Evolutionary conservation across 2,329 filamentous ascomycete species (phyloP).

Genomic region (Fusarium sp.): DNA sequence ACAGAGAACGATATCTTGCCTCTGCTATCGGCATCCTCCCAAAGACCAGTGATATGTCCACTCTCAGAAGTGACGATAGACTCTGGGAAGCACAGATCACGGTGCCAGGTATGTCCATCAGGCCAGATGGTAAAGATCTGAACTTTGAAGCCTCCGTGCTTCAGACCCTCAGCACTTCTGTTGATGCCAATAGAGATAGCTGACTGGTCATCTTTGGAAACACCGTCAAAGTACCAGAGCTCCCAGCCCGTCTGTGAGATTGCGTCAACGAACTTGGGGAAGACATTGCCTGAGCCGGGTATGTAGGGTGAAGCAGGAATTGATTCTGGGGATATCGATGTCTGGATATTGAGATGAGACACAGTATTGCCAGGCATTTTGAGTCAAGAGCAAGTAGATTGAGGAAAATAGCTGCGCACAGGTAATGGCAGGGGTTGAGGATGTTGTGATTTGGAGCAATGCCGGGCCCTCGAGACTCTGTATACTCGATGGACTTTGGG

Average conservation of each 20-base stretch:
- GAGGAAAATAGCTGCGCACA: background rate
- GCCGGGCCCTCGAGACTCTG: background rate
- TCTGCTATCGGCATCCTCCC: fast-evolving
- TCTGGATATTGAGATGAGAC: background rate
- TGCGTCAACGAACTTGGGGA: background rate
- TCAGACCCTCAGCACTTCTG: background rate
- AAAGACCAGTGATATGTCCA: fast-evolving
- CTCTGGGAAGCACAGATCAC: background rate
- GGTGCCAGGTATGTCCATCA: background rate
- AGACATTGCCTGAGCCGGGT: fast-evolving
- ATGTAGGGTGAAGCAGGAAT: background rate
- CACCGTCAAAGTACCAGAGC: background rate
- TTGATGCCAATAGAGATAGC: background rate
- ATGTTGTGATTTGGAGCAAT: background rate
- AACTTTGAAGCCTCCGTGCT: background rate
- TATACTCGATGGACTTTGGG: background rate
- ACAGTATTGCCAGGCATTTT: background rate
- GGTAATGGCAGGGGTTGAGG: background rate
- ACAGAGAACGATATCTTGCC: background rate
- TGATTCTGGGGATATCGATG: background rate
- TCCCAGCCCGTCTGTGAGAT: background rate
- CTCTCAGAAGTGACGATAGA: background rate
- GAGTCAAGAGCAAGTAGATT: background rate
- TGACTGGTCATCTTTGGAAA: background rate
- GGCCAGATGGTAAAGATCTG: background rate